Base-by-base conservation (phyloP, 306 rosid species). In the Sechiopsis laciniata region DNA sequence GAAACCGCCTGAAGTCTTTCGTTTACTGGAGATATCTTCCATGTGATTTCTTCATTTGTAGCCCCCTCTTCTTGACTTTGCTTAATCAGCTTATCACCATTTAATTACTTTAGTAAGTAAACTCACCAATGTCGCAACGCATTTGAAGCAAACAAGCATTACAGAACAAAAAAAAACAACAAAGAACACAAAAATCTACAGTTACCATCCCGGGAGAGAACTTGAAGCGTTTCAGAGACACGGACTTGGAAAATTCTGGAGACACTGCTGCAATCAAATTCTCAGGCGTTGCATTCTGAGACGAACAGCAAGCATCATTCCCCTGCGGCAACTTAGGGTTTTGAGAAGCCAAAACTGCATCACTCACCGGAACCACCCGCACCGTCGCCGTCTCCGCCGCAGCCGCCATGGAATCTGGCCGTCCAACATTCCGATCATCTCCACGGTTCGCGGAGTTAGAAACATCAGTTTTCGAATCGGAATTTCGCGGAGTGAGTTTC, bases 161-260 rank as follows among this genome's bases (percentile, higher is more conserved):
- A 24, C 14, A 37, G 8, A 37, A 37, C 45, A 37, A 37, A 37
- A 72, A 13, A 50, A 29, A 6, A 24, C 37, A 64, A 21, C 35
- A 76, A 29, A 58, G 15, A 21, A 11, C 32, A n/a, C 57, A 32
- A 45, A 53, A 42, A 10, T 6, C 8, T 35, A 22, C 60, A 29
- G 20, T 65, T 90, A 90, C 98, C 98, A 93, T 90, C 26, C 98
- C 98, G 20, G 98, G 97, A 2, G 97, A 93, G 82, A 93, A 93
- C 78, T 88, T 90, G 84, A 84, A 85, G 59, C 96, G 88, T 79
- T 91, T 91, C 40, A 74, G 75, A 3, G 96, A 51, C 64, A 76
- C 35, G 21, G 90, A 76, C 81, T 89, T 89, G 3, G 87, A 77
- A 16, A 85, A 72, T 69, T 88, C 90, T 10, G 97, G 97, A 4